phyloP scores from a whole-genome alignment of 768 basidiomycete genomes.

The Rhodosporidiobolus odoratus region DNA sequence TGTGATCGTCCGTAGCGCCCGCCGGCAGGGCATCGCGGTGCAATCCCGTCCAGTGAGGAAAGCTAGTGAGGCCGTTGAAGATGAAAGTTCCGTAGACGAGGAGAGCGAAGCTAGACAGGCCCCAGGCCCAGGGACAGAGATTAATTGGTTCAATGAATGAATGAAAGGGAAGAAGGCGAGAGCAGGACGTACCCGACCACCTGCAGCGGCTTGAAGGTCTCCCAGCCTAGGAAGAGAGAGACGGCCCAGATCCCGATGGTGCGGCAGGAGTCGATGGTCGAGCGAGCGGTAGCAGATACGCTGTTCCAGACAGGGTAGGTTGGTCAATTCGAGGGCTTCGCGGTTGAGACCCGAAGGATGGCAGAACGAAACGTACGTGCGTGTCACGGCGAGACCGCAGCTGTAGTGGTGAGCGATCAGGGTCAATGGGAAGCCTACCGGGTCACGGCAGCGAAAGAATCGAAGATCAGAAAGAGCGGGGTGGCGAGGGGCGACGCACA shows the following conservation, averaged over 20 bases:
- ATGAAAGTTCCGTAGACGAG: constrained; percentile 76
- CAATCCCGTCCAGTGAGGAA: constrained; percentile 37
- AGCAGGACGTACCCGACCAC: constrained; percentile 56
- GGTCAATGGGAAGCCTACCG: no score
- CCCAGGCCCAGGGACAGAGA: background rate
- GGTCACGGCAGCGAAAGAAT: no score
- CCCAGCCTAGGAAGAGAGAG: constrained; percentile 42
- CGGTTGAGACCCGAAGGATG: background rate
- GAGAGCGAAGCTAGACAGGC: constrained; percentile 56
- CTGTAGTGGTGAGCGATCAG: background rate
- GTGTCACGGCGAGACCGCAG: constrained; percentile 43
- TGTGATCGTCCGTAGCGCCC: no score
- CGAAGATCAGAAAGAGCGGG: no score
- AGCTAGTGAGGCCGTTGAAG: constrained; percentile 39
- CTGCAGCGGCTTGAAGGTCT: constrained; percentile 39
- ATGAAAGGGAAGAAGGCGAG: constrained; percentile 59
- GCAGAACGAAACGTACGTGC: constrained; percentile 16
- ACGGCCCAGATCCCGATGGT: constrained; percentile 84
- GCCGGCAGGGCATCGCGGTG: constrained; percentile 20
- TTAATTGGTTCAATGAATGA: constrained; percentile 68
- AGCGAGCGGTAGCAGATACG: constrained; percentile 86
- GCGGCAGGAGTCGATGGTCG: constrained; percentile 87
- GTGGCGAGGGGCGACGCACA: constrained; percentile 61
- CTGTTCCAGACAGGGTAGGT: constrained; percentile 53
- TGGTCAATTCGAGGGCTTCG: no score